These are phyloP conservation scores for Millerozyma acaciae DNA, from an alignment of 805 yeast genomes.

Conservation along the genomic window DNA sequence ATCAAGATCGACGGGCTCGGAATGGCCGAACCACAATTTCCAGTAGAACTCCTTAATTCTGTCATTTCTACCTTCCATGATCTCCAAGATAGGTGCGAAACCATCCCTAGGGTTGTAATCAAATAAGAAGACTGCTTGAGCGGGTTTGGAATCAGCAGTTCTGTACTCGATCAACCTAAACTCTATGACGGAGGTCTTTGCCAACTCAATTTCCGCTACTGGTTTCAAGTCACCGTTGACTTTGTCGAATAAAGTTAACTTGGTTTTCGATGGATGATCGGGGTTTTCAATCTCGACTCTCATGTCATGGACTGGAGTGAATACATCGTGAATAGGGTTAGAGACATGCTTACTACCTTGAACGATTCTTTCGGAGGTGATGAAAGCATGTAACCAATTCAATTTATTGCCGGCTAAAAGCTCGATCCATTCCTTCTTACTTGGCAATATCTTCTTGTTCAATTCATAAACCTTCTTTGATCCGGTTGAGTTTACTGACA, in stretches of 20 bases:
- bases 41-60: slow-evolving; percentile 96
- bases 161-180: slow-evolving; percentile 82
- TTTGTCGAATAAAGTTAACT: slow-evolving; percentile 62
- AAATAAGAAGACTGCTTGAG: slow-evolving; percentile 73
- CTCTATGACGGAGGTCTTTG: slow-evolving; percentile 52
- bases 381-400: slow-evolving; percentile 90
- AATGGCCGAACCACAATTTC: slow-evolving; percentile 88
- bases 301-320: slow-evolving; percentile 65
- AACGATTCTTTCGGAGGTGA: slow-evolving; percentile 73
- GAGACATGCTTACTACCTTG: slow-evolving; percentile 78
- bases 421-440: slow-evolving; percentile 59
- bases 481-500: slow-evolving; percentile 11
- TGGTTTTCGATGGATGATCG: slow-evolving; percentile 50
- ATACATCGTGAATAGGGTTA: slow-evolving; percentile 76
- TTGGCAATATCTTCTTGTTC: slow-evolving; percentile 25
- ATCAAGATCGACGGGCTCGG: slow-evolving; percentile 57
- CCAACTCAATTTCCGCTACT: slow-evolving; percentile 59
- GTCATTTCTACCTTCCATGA: slow-evolving; percentile 84
- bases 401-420: slow-evolving; percentile 73
- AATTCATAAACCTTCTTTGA: slow-evolving; percentile 29
- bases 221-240: slow-evolving; percentile 67
- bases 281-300: slow-evolving; percentile 55
- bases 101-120: slow-evolving; percentile 81
- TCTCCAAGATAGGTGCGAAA: slow-evolving; percentile 91
- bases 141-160: slow-evolving; percentile 72